phyloP scores from a whole-genome alignment of 352 stramenopile species.

The Phytopythium aichiense region DNA sequence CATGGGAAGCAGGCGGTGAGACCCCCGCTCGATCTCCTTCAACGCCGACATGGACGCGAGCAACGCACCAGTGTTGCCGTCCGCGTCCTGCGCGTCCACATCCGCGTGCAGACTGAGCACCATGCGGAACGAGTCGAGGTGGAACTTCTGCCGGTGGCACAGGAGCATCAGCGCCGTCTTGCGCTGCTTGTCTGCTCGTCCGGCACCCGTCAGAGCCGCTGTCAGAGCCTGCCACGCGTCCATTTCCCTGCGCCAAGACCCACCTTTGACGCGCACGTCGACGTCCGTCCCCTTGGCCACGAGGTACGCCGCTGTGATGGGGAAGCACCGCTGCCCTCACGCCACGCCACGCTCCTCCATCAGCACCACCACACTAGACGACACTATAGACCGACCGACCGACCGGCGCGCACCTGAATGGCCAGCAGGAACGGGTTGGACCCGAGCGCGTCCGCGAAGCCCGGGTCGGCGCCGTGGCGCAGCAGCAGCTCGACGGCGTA shows the following conservation, averaged over 20 bases:
- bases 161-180: constrained; percentile 72
- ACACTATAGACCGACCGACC: background rate
- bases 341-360: background rate
- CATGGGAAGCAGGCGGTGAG: too few relatives aligned
- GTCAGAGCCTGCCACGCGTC: background rate
- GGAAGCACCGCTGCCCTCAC: constrained; percentile 44
- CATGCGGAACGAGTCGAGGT: constrained; percentile 82
- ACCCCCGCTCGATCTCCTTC: too few relatives aligned
- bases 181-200: constrained; percentile 20
- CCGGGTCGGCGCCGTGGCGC: constrained; percentile 49
- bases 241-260: background rate
- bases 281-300: constrained; percentile 71
- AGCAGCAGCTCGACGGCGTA: constrained; percentile 74
- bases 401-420: constrained; percentile 31
- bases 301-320: constrained; percentile 72
- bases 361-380: background rate
- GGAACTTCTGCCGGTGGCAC: constrained; percentile 63
- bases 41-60: background rate
- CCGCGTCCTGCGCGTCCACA: constrained; percentile 45
- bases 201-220: background rate
- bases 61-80: constrained; percentile 63
- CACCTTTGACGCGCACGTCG: constrained; percentile 50
- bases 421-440: constrained; percentile 64
- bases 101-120: constrained; percentile 62
- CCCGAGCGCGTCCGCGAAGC: constrained; percentile 42